Evolutionary conservation across 148 eudicot species (phyloP).

Genomic region (Nepenthes mirabilis): DNA sequence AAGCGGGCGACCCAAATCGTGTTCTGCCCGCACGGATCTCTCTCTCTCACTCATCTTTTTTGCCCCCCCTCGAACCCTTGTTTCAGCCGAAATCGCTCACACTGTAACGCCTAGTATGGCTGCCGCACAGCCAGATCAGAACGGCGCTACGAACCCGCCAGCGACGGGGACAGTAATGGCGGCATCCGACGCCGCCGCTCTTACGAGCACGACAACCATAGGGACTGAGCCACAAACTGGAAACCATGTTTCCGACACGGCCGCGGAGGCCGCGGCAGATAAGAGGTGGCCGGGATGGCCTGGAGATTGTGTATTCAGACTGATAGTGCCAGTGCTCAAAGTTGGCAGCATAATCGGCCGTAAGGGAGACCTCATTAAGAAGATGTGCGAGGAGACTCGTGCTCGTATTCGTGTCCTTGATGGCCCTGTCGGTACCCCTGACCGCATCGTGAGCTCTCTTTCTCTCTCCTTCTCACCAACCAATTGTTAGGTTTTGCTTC

Average conservation of each 20-base stretch:
- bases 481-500: not conserved
- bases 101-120: too few relatives aligned
- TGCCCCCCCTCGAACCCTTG: too few relatives aligned
- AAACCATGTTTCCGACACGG: not conserved
- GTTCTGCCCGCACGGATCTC: too few relatives aligned
- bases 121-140: too few relatives aligned
- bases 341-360: constrained; percentile 2
- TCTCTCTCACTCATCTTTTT: too few relatives aligned
- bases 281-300: constrained; percentile 1
- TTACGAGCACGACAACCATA: too few relatives aligned
- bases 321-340: not conserved
- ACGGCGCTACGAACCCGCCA: too few relatives aligned
- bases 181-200: too few relatives aligned
- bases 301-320: not conserved
- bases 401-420: not conserved
- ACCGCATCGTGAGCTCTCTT: not conserved
- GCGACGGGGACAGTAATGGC: too few relatives aligned
- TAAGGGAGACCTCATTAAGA: not conserved
- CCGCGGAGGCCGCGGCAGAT: not conserved
- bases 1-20: too few relatives aligned
- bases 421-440: not conserved
- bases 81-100: too few relatives aligned
- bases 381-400: not conserved
- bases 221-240: too few relatives aligned
- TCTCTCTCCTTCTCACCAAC: not conserved